phyloP scores from a whole-genome alignment of 495 filamentous ascomycete genomes.

The Penicillium coffeae region DNA sequence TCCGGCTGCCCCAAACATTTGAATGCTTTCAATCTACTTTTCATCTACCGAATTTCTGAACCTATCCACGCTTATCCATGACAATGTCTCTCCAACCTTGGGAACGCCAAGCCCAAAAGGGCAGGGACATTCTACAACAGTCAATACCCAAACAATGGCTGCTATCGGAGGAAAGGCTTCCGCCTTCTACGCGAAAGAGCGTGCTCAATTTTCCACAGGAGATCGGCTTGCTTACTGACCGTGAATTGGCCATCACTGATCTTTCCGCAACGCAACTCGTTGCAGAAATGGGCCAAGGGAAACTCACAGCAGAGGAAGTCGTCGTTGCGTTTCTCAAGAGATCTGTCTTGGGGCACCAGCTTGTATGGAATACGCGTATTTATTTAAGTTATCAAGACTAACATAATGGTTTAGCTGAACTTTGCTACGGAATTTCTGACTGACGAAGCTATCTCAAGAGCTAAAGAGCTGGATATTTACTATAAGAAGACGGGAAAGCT shows the following conservation, averaged over 20 bases:
- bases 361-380: slow-evolving; percentile 25
- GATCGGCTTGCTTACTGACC: slow-evolving; percentile 30
- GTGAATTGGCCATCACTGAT: slow-evolving; percentile 46
- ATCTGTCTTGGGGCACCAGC: slow-evolving; percentile 57
- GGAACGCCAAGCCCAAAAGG: slow-evolving; percentile 32
- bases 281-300: slow-evolving; percentile 41
- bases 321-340: slow-evolving; percentile 59
- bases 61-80: not conserved
- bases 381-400: too few species aligned
- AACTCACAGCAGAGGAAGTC: slow-evolving; percentile 54
- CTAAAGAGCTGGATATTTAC: slow-evolving; percentile 54
- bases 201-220: slow-evolving; percentile 39
- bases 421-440: slow-evolving; percentile 68
- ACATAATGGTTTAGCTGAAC: slow-evolving; percentile 38
- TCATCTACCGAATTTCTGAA: not conserved
- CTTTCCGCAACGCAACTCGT: slow-evolving; percentile 51
- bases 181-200: slow-evolving; percentile 28
- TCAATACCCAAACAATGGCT: slow-evolving; percentile 43
- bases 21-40: not conserved
- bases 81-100: slow-evolving; percentile 28
- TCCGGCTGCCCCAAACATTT: not conserved
- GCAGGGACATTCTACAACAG: slow-evolving; percentile 28
- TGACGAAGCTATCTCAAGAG: slow-evolving; percentile 55
- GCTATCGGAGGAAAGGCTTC: slow-evolving; percentile 24
- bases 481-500: slow-evolving; percentile 33